phyloP scores from a whole-genome alignment of 495 filamentous ascomycete species.

The Staphylotrichum longicolle region DNA sequence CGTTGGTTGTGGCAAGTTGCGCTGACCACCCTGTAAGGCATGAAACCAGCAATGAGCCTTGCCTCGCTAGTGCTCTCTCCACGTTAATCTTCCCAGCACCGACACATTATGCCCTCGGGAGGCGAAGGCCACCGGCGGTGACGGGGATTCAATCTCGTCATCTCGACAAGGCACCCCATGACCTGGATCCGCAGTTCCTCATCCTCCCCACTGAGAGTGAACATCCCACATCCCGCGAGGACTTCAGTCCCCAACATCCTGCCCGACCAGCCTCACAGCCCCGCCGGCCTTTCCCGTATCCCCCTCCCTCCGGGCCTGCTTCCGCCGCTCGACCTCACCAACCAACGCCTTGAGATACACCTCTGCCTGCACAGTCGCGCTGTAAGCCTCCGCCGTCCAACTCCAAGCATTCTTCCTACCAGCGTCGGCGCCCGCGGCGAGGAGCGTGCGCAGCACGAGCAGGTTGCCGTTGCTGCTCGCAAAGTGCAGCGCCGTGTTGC shows the following conservation, averaged over 20 bases:
- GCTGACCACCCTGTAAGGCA: too few species aligned
- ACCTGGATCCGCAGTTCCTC: too few species aligned
- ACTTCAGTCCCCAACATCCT: constrained; percentile 23
- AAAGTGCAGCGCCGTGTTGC: constrained; percentile 77
- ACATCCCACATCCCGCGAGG: neutral
- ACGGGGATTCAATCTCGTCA: too few species aligned
- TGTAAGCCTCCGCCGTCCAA: constrained; percentile 73
- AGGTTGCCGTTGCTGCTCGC: constrained; percentile 65
- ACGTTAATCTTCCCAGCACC: too few species aligned
- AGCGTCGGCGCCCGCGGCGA: constrained; percentile 62
- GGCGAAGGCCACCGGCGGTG: too few species aligned
- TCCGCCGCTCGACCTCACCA: constrained; percentile 51
- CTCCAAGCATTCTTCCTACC: constrained; percentile 63
- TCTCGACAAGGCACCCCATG: too few species aligned
- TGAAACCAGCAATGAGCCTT: too few species aligned
- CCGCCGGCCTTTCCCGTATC: constrained; percentile 28
- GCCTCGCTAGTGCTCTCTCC: too few species aligned
- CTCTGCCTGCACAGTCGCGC: constrained; percentile 69
- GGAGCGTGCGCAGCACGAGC: constrained; percentile 66
- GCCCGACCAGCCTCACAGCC: constrained; percentile 21
- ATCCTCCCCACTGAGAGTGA: too few species aligned
- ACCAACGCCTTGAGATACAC: constrained; percentile 69
- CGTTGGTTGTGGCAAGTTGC: too few species aligned
- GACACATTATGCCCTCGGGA: too few species aligned
- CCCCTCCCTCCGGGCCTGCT: constrained; percentile 26